Percentiles rank a stretch among this genome's conserved stretches.
Conservation (phyloP, 768 basidiomycete genomes). For the Serendipita sp. region DNA sequence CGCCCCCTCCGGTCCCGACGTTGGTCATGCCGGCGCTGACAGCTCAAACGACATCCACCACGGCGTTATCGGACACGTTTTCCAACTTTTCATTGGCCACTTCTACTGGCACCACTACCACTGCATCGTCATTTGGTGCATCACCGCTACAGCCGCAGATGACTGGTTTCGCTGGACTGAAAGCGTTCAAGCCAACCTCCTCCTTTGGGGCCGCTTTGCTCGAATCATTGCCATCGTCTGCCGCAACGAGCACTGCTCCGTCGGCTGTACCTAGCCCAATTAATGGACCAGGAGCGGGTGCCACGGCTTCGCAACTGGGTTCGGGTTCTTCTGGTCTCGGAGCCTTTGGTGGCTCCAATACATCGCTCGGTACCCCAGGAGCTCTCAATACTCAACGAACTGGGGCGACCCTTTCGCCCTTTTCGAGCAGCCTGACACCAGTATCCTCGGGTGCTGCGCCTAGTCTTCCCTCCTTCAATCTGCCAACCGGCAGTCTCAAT, state of each 20-base stretch:
- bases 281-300: background rate
- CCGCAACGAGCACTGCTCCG: conserved; percentile 28
- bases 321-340: background rate
- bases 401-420: conserved; percentile 16
- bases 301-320: background rate
- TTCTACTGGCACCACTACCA: background rate
- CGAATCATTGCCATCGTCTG: conserved; percentile 59
- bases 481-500: conserved; percentile 19
- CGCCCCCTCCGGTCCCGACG: background rate
- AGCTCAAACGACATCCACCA: conserved; percentile 7
- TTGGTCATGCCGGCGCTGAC: background rate
- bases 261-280: background rate
- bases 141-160: conserved; percentile 29
- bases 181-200: conserved; percentile 70
- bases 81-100: background rate
- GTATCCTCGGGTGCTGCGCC: too few relatives aligned
- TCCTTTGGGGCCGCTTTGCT: conserved; percentile 65
- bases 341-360: background rate
- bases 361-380: conserved; percentile 14
- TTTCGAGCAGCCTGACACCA: conserved; percentile 35
- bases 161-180: conserved; percentile 45
- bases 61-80: conserved; percentile 1
- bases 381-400: conserved; percentile 25
- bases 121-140: background rate
- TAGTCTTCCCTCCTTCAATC: too few relatives aligned